A percentile compares a stretch with the other conserved stretches of the same genome.
phyloP scores from a whole-genome alignment of 2,329 filamentous ascomycete genomes.

The Cadophora sp. region DNA sequence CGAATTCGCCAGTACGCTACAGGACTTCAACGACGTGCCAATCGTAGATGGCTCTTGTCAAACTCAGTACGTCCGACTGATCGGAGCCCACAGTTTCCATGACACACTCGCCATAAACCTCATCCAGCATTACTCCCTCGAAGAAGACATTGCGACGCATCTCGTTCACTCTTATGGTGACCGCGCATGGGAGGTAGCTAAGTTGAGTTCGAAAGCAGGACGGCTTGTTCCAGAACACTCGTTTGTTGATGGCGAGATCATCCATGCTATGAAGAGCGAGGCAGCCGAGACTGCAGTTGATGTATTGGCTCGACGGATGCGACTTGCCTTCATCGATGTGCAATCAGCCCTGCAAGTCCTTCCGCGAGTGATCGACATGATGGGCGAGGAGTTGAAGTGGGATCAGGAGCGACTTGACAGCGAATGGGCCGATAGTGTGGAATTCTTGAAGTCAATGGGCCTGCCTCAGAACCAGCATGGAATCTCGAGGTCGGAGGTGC shows the following conservation, averaged over 20 bases:
- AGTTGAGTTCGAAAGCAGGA: background rate
- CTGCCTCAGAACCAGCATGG: conserved; percentile 1
- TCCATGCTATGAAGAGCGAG: conserved; percentile 2
- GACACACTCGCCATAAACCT: conserved; percentile 1
- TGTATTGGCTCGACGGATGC: background rate
- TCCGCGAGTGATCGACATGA: conserved; percentile 4
- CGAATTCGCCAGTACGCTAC: background rate
- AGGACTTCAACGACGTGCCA: background rate
- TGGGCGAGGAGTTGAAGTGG: conserved; percentile 7
- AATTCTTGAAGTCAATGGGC: background rate
- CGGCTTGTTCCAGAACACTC: background rate
- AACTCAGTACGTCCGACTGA: background rate
- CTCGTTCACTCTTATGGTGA: conserved; percentile 1
- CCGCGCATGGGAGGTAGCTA: conserved; percentile 5
- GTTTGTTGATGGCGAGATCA: conserved; percentile 1
- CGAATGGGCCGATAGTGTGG: background rate
- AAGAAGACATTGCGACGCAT: conserved; percentile 1
- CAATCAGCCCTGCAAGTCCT: background rate
- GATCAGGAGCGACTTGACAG: background rate
- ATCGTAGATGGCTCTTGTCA: background rate
- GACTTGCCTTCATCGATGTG: conserved; percentile 1
- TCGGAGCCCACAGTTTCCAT: conserved; percentile 1
- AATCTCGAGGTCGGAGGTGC: background rate
- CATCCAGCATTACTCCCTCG: background rate
- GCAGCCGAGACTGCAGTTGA: background rate